Base-by-base conservation (phyloP, 2,329 filamentous ascomycete species). In the Pyrenophora graminea region DNA sequence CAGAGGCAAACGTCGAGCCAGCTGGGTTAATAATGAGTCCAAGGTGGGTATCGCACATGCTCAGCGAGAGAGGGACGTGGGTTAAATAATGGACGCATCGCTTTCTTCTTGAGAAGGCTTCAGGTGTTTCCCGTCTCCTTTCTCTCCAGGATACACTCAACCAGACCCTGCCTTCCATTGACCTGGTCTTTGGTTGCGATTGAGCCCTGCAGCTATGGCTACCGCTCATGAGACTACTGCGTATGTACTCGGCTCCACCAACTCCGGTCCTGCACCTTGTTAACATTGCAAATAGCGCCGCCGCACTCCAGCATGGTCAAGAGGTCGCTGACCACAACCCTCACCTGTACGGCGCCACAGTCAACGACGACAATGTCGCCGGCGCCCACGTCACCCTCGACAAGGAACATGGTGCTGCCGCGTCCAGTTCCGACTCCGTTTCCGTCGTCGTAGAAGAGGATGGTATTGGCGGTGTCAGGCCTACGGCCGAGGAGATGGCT, bases 401-500 rank as follows among this genome's bases (percentile, higher is more conserved):
- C 50, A 68, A 69, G 53, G 43, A 46, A 7, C 42, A 32, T 31
- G 21, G 38, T 19, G 32, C 27, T 6, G 18, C 17, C 19, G 39
- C 32, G 19, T 46, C 48, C 6, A 57, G 54, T 37, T 61, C 64
- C 6, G 49, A 54, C 9, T 48, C 58, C 15, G 44, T 39, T 7
- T 66, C 63, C 27, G 51, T 59, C 10, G 32, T 53, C 9, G 61
- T 63, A 2, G 59, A 66, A 5, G 65, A 70, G 9, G 68, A 71
- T 33, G 60, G 61, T 13, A 41, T 68, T 13, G 62, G 62, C 25
- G 70, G 68, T 23, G 61, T 73, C n/a, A 67, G 68, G 51, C 77
- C 77, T 1, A 76, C 72, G 17, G 72, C 73, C 4, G 70, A 76
- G 27, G 77, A 80, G 56, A 70, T 70, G 54, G 63, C 60, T 34